Evolutionary conservation across 108 stramenopile species (phyloP), one percentile per base, ranked within the genome.

Genomic region (Cyclostephanos tholiformis): DNA sequence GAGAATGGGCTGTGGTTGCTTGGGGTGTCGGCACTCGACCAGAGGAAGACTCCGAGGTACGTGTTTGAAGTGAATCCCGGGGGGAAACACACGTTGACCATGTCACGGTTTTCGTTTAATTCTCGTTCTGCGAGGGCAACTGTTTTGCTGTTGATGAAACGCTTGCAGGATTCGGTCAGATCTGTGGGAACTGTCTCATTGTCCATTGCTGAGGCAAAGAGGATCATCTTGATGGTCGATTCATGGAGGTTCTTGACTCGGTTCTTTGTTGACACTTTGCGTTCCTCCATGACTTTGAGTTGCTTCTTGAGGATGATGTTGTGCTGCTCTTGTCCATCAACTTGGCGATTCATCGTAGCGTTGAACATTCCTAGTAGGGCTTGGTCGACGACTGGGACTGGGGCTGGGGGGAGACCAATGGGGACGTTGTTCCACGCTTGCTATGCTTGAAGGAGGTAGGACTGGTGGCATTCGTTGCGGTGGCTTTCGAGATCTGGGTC

Each of bases 1-100:
- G 36, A 60, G 14, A 60, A 60, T 1, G 59, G 36, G 30, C n/a
- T 20, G 35, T 38, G 29, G 7, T 60, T 60, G 36, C 59, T 60
- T 14, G 36, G 59, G 6, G 36, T 38, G 35, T 38, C 35, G 16
- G 3, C 11, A 13, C 4, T 29, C 0, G 25, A 5, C 25, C 27
- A 58, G 0, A 26, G 27, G 30, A 60, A 39, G 4, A 20, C 17
- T 14, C 35, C 59, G 0, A 19, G 17, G 35, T 38, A 39, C 1
- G 16, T 14, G 5, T 32, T 19, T 3, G 16, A 17, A 12, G n/a
- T 39, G 1, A 11, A 19, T 14, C 59, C 59, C 3, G 12, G 36
- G 0, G 59, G 17, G 16, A 60, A 60, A 39, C n/a, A 19, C 9
- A 30, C 59, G 1, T 39, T 38, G 16, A 20, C 10, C 36, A 60